These are phyloP conservation scores for Amanita polypyramis DNA, from an alignment of 768 basidiomycete genomes.

Conservation along the genomic window DNA sequence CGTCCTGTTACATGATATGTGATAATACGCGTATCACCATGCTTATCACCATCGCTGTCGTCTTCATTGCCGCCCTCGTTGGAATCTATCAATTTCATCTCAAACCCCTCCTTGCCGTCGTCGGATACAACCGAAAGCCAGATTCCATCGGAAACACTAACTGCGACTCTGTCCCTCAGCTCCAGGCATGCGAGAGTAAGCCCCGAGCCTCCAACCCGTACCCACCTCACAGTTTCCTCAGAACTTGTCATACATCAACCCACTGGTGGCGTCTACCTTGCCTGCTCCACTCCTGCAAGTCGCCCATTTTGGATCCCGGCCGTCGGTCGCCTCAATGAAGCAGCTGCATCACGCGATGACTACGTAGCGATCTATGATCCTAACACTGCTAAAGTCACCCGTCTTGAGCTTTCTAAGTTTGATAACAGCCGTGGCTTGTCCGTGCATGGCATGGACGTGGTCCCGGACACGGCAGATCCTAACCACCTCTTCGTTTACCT, in stretches of 20 bases:
- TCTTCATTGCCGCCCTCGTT: constrained; percentile 20
- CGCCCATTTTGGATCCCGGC: constrained; percentile 46
- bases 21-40: too few species aligned
- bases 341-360: constrained; percentile 32
- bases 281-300: constrained; percentile 43
- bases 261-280: constrained; percentile 47
- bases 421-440: constrained; percentile 34
- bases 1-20: too few species aligned
- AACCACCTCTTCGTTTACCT: constrained; percentile 51
- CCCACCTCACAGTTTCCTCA: constrained; percentile 14
- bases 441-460: constrained; percentile 62
- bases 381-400: constrained; percentile 29
- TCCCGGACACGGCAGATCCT: constrained; percentile 37
- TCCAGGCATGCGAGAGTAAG: constrained; percentile 63
- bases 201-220: constrained; percentile 1
- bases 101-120: constrained; percentile 28
- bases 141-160: constrained; percentile 33
- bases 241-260: constrained; percentile 51
- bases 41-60: constrained; percentile 1
- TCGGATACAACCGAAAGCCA: constrained; percentile 36
- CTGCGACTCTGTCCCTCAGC: constrained; percentile 40
- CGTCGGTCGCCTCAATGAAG: constrained; percentile 23
- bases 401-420: constrained; percentile 32
- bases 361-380: constrained; percentile 55
- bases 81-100: constrained; percentile 37